Percentiles rank a stretch among this genome's conserved stretches.
Conservation (phyloP, 2,329 filamentous ascomycete genomes). For the Pestalotiopsis sp. region DNA sequence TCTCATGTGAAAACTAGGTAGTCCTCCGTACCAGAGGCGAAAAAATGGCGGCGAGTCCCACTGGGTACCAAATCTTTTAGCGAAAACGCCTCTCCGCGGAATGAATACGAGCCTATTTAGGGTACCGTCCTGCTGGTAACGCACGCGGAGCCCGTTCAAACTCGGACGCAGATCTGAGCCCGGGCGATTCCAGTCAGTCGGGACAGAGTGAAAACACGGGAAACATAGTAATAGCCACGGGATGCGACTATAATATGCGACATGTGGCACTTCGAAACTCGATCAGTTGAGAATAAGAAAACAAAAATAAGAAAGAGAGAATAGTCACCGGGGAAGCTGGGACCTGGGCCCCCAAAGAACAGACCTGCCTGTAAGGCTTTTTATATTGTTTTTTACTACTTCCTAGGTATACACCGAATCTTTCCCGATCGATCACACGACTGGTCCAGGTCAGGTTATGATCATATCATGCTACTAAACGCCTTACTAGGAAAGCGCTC, state of each 20-base stretch:
- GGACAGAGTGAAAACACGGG: not conserved
- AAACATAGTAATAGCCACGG: not conserved
- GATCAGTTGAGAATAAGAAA: not conserved
- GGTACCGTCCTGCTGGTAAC: conserved; percentile 10
- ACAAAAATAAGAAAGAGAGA: too few relatives aligned
- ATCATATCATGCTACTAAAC: too few relatives aligned
- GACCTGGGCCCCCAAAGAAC: too few relatives aligned
- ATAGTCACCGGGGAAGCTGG: too few relatives aligned
- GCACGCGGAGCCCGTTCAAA: not conserved
- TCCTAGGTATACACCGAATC: too few relatives aligned
- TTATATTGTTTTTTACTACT: too few relatives aligned
- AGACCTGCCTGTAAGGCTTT: too few relatives aligned
- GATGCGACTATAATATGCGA: not conserved
- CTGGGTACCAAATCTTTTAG: not conserved
- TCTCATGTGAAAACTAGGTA: not conserved
- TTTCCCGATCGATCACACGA: too few relatives aligned
- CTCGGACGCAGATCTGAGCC: not conserved
- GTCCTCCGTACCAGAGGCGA: not conserved
- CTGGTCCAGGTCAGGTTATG: too few relatives aligned
- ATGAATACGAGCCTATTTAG: not conserved
- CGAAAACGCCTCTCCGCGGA: not conserved
- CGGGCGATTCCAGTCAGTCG: not conserved
- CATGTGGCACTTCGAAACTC: not conserved
- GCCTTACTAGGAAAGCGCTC: too few relatives aligned
- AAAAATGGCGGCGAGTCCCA: not conserved